phyloP scores from a whole-genome alignment of 768 basidiomycete genomes.

The Lactifluus volemus region DNA sequence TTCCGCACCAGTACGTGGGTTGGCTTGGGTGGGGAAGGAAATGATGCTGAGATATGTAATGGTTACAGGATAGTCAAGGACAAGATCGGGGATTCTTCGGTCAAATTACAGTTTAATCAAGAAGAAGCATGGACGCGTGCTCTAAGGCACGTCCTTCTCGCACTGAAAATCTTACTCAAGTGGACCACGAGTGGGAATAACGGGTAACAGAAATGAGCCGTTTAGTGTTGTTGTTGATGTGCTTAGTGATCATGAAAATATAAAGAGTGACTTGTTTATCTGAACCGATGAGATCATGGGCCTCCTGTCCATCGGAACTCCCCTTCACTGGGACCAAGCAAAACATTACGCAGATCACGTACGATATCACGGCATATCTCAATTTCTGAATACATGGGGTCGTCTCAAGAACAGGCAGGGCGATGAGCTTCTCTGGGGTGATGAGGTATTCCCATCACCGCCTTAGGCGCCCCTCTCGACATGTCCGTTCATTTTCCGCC shows the following conservation, averaged over 20 bases:
- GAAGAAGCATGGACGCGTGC: constrained; percentile 96
- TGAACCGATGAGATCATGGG: constrained; percentile 51
- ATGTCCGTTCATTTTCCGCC: background rate
- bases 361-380: constrained; percentile 84
- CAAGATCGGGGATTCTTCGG: constrained; percentile 90
- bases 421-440: constrained; percentile 94
- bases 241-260: constrained; percentile 6
- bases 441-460: constrained; percentile 59
- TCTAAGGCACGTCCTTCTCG: constrained; percentile 81
- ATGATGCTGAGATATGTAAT: background rate
- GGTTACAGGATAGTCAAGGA: constrained; percentile 66
- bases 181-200: constrained; percentile 77
- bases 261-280: background rate
- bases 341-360: constrained; percentile 86
- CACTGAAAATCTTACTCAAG: constrained; percentile 80
- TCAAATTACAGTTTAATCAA: constrained; percentile 89
- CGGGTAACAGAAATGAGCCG: constrained; percentile 31
- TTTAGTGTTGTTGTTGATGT: background rate
- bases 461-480: background rate
- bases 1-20: constrained; percentile 75
- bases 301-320: constrained; percentile 85
- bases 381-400: constrained; percentile 92
- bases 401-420: constrained; percentile 83
- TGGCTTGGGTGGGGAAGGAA: background rate
- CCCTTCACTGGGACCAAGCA: constrained; percentile 85